A percentile compares a stretch with the other conserved stretches of the same genome.
Evolutionary conservation across 306 rosid genomes (phyloP).

Genomic region (Rosa multiflora): DNA sequence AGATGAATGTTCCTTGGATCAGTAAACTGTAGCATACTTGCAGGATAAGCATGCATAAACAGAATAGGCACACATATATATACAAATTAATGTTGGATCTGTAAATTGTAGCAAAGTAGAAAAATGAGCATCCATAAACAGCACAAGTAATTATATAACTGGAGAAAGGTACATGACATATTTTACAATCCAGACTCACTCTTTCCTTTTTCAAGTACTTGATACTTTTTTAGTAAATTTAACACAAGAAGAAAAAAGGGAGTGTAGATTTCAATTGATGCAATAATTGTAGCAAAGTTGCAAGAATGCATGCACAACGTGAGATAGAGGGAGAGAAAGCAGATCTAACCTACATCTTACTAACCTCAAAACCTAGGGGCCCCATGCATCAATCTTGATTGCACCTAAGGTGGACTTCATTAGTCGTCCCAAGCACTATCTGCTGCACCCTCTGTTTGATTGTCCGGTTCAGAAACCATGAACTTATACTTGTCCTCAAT

Average conservation of each 20-base stretch:
- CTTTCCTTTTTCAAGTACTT: too few relatives aligned
- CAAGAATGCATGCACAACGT: background rate
- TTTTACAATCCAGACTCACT: background rate
- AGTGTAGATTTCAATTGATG: background rate
- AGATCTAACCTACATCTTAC: conserved; percentile 17
- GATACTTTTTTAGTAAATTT: background rate
- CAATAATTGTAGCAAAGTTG: background rate
- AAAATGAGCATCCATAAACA: background rate
- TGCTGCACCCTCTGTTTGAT: conserved; percentile 66
- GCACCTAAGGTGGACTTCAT: conserved; percentile 17
- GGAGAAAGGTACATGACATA: background rate
- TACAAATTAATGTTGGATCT: conserved; percentile 3
- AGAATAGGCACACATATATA: conserved; percentile 2
- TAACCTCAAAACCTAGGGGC: conserved; percentile 26
- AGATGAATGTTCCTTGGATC: conserved; percentile 25
- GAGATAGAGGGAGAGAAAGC: background rate
- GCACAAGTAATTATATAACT: conserved; percentile 7
- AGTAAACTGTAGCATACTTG: conserved; percentile 11
- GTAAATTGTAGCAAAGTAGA: background rate
- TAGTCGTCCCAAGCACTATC: conserved; percentile 92
- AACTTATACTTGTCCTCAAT: conserved; percentile 78
- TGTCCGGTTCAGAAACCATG: conserved; percentile 58
- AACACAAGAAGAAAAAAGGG: background rate
- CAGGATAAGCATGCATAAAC: conserved; percentile 17
- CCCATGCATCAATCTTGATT: conserved; percentile 29